Conservation (phyloP, 306 rosid species). For the Vigna angularis region DNA sequence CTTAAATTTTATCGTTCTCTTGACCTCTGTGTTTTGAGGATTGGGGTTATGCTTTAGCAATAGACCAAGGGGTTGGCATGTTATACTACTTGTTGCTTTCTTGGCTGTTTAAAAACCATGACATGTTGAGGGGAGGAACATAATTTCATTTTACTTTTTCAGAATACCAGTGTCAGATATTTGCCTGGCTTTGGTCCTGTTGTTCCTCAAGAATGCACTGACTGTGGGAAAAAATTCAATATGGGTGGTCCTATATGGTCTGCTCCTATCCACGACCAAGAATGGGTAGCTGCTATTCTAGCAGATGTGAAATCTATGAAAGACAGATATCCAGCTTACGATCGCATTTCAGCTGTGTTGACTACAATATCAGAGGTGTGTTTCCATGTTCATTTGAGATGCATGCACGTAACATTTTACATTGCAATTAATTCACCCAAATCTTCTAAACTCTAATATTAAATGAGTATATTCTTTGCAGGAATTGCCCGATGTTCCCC, state of each 20-base stretch:
- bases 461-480: constrained; percentile 45
- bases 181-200: constrained; percentile 91
- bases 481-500: constrained; percentile 95
- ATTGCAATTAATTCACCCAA: background rate
- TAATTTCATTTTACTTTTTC: constrained; percentile 39
- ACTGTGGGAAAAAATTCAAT: constrained; percentile 89
- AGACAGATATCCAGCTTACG: constrained; percentile 85
- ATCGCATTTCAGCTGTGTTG: constrained; percentile 84
- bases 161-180: constrained; percentile 86
- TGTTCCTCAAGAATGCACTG: constrained; percentile 89
- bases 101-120: background rate
- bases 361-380: constrained; percentile 91
- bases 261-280: constrained; percentile 95
- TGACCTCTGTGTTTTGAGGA: background rate
- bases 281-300: constrained; percentile 86
- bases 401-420: background rate
- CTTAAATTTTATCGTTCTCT: background rate
- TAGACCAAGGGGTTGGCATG: background rate
- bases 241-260: constrained; percentile 99
- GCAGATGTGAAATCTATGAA: constrained; percentile 73
- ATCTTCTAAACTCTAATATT: constrained; percentile 8
- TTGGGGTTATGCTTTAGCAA: background rate
- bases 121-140: constrained; percentile 8
- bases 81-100: background rate
- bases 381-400: constrained; percentile 5